Conservation (phyloP, 805 yeast species). For the Brettanomyces custersianus region DNA sequence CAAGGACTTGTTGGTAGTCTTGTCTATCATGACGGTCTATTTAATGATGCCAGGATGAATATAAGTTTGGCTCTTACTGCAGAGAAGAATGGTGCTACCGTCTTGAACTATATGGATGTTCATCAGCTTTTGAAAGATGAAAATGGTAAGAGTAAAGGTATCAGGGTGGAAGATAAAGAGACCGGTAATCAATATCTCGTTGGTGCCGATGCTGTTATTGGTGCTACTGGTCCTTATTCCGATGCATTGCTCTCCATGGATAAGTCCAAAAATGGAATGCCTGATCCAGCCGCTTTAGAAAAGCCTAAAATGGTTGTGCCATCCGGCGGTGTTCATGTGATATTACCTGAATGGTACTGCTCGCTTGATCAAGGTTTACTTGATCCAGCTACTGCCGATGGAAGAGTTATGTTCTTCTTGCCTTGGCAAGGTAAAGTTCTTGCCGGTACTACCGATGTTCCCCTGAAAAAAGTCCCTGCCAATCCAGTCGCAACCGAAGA, state of each 20-base stretch:
- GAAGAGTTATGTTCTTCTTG: constrained; percentile 91
- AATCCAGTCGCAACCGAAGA: constrained; percentile 81
- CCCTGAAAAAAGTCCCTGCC: constrained; percentile 59
- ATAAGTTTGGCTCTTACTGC: constrained; percentile 82
- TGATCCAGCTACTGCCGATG: constrained; percentile 89
- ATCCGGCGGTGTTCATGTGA: constrained; percentile 87
- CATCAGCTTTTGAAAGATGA: constrained; percentile 60
- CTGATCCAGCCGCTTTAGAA: constrained; percentile 26
- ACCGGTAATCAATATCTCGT: constrained; percentile 55
- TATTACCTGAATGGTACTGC: constrained; percentile 87
- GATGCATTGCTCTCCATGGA: constrained; percentile 85
- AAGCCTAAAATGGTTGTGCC: constrained; percentile 83
- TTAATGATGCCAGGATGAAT: constrained; percentile 89
- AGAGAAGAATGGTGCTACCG: constrained; percentile 79
- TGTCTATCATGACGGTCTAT: constrained; percentile 92
- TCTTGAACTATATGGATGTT: constrained; percentile 80
- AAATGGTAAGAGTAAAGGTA: constrained; percentile 60
- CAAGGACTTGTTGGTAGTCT: constrained; percentile 78
- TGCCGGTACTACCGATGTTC: constrained; percentile 95
- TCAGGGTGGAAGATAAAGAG: constrained; percentile 62
- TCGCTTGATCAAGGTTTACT: constrained; percentile 81
- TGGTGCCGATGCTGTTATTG: constrained; percentile 66
- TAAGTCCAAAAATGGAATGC: constrained; percentile 53
- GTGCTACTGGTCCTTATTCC: constrained; percentile 93
- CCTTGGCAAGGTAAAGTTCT: constrained; percentile 98